These are phyloP conservation scores for Multifurca ochricompacta DNA, from an alignment of 768 basidiomycete species.

Conservation along the genomic window DNA sequence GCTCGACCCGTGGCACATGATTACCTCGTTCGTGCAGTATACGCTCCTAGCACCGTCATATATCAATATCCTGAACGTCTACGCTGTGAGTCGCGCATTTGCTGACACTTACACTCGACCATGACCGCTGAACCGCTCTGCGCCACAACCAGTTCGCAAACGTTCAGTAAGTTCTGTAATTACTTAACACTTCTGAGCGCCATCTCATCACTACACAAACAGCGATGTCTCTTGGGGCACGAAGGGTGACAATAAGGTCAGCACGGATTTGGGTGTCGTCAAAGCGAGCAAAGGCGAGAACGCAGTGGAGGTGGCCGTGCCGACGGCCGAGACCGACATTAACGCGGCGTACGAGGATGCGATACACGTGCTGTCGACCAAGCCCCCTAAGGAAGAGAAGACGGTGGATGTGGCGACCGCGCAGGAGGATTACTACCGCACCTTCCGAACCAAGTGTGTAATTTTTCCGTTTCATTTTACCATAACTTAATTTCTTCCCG, in stretches of 20 bases:
- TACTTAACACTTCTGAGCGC: background rate
- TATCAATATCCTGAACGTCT: constrained; percentile 89
- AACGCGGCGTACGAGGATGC: constrained; percentile 90
- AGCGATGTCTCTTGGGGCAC: constrained; percentile 93
- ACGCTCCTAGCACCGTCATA: constrained; percentile 89
- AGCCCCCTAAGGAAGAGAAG: constrained; percentile 64
- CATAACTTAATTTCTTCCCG: constrained; percentile 20
- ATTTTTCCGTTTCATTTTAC: constrained; percentile 1
- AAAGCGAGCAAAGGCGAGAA: constrained; percentile 57
- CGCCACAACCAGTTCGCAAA: constrained; percentile 58
- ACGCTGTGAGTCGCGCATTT: constrained; percentile 45
- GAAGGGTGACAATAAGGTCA: constrained; percentile 86
- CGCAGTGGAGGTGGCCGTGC: constrained; percentile 81
- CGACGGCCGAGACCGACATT: constrained; percentile 83
- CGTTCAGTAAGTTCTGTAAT: constrained; percentile 43
- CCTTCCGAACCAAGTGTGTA: constrained; percentile 78
- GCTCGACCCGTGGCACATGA: constrained; percentile 98
- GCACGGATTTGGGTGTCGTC: constrained; percentile 80
- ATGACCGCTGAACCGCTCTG: background rate
- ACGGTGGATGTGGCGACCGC: constrained; percentile 53
- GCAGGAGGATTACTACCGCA: constrained; percentile 83
- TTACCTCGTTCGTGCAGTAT: constrained; percentile 94
- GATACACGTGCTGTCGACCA: constrained; percentile 67
- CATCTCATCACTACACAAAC: constrained; percentile 5
- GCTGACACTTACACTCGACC: background rate